Evolutionary conservation across 2,329 filamentous ascomycete species (phyloP).

Genomic region (Coniochaeta hoffmannii): DNA sequence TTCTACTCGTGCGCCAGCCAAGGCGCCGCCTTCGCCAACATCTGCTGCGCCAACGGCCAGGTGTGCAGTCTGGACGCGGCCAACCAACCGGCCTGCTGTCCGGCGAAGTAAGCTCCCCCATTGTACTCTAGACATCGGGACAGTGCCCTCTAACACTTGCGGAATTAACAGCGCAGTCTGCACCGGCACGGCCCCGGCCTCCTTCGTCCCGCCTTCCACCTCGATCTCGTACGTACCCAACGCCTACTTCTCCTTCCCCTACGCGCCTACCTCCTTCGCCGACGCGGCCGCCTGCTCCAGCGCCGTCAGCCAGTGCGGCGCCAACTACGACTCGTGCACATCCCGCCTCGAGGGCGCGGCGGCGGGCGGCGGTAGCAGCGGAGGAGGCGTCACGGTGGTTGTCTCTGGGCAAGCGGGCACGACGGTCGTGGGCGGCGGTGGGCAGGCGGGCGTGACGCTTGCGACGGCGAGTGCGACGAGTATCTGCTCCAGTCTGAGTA

Average conservation of each 20-base stretch:
- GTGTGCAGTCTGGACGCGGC: conserved; percentile 40
- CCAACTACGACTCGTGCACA: conserved; percentile 48
- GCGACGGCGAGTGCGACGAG: conserved; percentile 39
- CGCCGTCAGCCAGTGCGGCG: conserved; percentile 42
- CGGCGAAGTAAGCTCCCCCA: conserved; percentile 34
- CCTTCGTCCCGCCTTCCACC: conserved; percentile 21
- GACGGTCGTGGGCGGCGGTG: conserved; percentile 37
- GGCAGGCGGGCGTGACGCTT: conserved; percentile 23
- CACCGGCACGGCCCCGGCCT: conserved; percentile 44
- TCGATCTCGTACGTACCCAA: conserved; percentile 47
- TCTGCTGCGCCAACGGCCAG: conserved; percentile 46
- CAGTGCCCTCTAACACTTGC: not conserved
- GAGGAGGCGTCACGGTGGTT: conserved; percentile 44
- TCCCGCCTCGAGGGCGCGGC: conserved; percentile 31
- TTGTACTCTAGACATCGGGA: not conserved
- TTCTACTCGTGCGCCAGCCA: conserved; percentile 43
- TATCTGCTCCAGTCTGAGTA: conserved; percentile 49
- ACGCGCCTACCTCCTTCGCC: conserved; percentile 43
- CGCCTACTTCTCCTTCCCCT: conserved; percentile 52
- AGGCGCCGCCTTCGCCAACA: conserved; percentile 36
- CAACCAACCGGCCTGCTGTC: conserved; percentile 46
- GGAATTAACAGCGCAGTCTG: conserved; percentile 37
- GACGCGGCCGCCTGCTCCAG: conserved; percentile 44
- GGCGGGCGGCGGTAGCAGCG: conserved; percentile 24
- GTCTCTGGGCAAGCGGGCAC: conserved; percentile 46